A percentile compares a stretch with the other conserved stretches of the same genome.
These are phyloP conservation scores for Termitomyces sp. DNA, from an alignment of 768 basidiomycete genomes.

Conservation along the genomic window DNA sequence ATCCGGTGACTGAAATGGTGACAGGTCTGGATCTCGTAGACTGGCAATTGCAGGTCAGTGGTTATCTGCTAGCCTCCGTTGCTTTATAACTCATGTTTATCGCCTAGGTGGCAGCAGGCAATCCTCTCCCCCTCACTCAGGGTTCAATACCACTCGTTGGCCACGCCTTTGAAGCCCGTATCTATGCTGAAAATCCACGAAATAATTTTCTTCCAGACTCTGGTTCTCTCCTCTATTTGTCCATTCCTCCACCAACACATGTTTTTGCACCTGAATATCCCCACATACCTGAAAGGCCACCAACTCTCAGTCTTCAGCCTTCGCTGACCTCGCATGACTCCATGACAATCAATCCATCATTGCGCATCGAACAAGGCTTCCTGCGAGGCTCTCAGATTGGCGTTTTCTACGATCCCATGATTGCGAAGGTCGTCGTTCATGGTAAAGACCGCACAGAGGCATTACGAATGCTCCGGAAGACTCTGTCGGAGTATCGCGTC, in stretches of 20 bases:
- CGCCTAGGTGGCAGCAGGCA: conserved; percentile 77
- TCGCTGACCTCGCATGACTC: conserved; percentile 23
- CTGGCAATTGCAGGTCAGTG: conserved; percentile 80
- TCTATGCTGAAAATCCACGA: conserved; percentile 93
- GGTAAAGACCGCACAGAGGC: conserved; percentile 83
- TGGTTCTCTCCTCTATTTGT: conserved; percentile 73
- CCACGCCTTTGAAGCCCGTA: conserved; percentile 91
- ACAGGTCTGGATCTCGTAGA: conserved; percentile 92
- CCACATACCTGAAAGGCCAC: conserved; percentile 16
- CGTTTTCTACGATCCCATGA: conserved; percentile 90
- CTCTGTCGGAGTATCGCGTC: conserved; percentile 83
- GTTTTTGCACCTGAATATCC: conserved; percentile 50
- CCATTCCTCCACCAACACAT: conserved; percentile 71
- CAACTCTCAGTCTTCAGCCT: conserved; percentile 23
- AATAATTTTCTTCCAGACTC: conserved; percentile 93
- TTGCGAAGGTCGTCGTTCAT: conserved; percentile 87
- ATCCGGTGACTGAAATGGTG: conserved; percentile 93
- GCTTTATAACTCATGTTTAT: not conserved
- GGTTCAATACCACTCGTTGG: conserved; percentile 79
- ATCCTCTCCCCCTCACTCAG: conserved; percentile 75
- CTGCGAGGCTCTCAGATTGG: conserved; percentile 73
- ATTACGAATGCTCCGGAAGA: conserved; percentile 69
- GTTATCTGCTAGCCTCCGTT: not conserved
- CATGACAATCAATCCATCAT: conserved; percentile 42
- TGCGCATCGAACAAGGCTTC: conserved; percentile 92